A percentile compares a stretch with the other conserved stretches of the same genome.
phyloP scores from a whole-genome alignment of 2,329 filamentous ascomycete species.

The Thelonectria rubi region DNA sequence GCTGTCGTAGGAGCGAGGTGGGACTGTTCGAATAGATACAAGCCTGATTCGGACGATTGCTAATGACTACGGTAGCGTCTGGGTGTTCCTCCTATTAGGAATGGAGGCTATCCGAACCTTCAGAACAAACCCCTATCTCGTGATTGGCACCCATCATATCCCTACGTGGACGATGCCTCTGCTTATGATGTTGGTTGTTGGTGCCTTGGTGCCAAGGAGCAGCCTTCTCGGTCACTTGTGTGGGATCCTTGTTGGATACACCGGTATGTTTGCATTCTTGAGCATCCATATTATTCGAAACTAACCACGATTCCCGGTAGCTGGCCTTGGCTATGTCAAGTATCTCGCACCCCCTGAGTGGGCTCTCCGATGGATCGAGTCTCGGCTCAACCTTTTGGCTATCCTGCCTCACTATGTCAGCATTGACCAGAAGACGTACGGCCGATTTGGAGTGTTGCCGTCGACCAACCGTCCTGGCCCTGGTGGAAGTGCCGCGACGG shows the following conservation, averaged over 20 bases:
- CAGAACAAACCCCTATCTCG: constrained; percentile 80
- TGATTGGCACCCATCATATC: constrained; percentile 70
- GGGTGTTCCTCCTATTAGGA: constrained; percentile 89
- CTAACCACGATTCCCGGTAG: constrained; percentile 53
- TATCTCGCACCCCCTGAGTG: constrained; percentile 90
- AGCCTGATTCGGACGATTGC: not conserved
- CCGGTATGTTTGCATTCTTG: constrained; percentile 66
- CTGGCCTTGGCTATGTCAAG: constrained; percentile 87
- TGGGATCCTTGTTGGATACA: constrained; percentile 84
- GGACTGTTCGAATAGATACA: constrained; percentile 33
- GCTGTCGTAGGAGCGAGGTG: constrained; percentile 85
- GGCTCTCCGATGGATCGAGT: constrained; percentile 86
- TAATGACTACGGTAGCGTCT: constrained; percentile 67
- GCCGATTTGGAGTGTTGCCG: constrained; percentile 88
- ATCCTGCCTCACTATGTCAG: constrained; percentile 91
- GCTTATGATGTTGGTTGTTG: constrained; percentile 76
- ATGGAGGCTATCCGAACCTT: constrained; percentile 89
- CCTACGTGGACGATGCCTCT: constrained; percentile 93
- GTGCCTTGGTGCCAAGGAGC: constrained; percentile 80
- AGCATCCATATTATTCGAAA: not conserved
- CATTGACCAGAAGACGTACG: constrained; percentile 95
- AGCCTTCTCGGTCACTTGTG: constrained; percentile 89
- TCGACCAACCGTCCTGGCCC: constrained; percentile 54
- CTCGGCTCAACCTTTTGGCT: constrained; percentile 84
- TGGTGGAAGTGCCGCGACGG: constrained; percentile 60